Percentiles rank a stretch among this genome's conserved stretches.
These are phyloP conservation scores for Ceratocystis smalleyi DNA, from an alignment of 2,329 filamentous ascomycete genomes.

Conservation along the genomic window DNA sequence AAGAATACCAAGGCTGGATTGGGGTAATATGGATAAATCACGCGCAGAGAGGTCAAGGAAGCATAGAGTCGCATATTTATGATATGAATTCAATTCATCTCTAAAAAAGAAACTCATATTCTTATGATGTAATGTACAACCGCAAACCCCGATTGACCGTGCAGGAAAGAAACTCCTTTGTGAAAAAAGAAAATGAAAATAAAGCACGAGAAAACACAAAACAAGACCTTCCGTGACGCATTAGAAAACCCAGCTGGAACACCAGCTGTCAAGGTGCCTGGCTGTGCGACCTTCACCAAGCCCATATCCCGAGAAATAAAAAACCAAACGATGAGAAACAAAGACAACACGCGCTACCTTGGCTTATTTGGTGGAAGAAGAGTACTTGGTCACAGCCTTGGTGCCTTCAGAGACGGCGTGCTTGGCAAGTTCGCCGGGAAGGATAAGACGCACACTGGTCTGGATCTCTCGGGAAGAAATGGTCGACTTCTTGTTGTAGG, in stretches of 20 bases:
- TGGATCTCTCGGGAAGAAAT: constrained; percentile 99
- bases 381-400: constrained; percentile 99
- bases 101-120: constrained; percentile 37
- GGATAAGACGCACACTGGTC: constrained; percentile 92
- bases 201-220: constrained; percentile 22
- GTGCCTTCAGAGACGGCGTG: constrained; percentile 98
- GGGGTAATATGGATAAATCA: constrained; percentile 30
- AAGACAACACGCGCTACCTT: constrained; percentile 21
- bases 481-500: constrained; percentile 99
- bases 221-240: constrained; percentile 59
- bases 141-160: constrained; percentile 54
- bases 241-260: constrained; percentile 45
- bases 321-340: constrained; percentile 32
- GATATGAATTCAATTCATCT: constrained; percentile 47
- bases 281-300: constrained; percentile 36
- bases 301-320: constrained; percentile 40
- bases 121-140: constrained; percentile 56
- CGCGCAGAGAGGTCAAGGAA: neutral
- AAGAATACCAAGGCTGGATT: constrained; percentile 76
- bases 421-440: constrained; percentile 97
- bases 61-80: constrained; percentile 21
- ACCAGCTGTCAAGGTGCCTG: constrained; percentile 17
- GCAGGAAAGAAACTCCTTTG: constrained; percentile 45
- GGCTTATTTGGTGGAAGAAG: constrained; percentile 92
- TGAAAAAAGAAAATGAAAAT: constrained; percentile 21